Conservation (phyloP, 2,329 filamentous ascomycete species). For the Cladophialophora bantiana region DNA sequence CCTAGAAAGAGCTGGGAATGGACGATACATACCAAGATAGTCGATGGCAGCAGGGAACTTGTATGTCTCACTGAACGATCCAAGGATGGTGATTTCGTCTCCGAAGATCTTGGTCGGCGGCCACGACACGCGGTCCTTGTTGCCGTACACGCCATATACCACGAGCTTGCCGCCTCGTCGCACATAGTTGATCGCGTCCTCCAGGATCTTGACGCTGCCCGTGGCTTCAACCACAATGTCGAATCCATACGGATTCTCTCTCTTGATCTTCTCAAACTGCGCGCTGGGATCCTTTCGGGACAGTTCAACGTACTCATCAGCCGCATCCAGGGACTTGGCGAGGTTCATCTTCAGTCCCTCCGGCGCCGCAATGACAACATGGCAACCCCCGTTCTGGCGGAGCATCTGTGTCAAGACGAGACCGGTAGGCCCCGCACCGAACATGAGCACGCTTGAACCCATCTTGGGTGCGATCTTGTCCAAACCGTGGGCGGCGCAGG, state of each 20-base stretch:
- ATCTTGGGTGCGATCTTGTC: conserved; percentile 66
- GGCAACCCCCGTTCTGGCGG: conserved; percentile 70
- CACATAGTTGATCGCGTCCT: conserved; percentile 74
- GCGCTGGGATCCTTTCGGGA: conserved; percentile 59
- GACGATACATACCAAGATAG: conserved; percentile 49
- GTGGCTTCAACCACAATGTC: conserved; percentile 77
- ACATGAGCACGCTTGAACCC: conserved; percentile 69
- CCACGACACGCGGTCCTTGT: conserved; percentile 69
- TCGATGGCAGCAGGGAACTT: conserved; percentile 70
- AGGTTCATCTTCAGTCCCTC: conserved; percentile 74
- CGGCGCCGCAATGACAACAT: conserved; percentile 73
- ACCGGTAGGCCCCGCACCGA: conserved; percentile 72
- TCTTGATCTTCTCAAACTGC: conserved; percentile 69
- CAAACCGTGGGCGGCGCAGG: conserved; percentile 68
- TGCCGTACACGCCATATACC: conserved; percentile 74
- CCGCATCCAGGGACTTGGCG: conserved; percentile 59
- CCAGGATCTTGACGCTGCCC: conserved; percentile 71
- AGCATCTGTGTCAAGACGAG: conserved; percentile 70
- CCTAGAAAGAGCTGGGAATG: conserved; percentile 15
- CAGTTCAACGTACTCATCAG: conserved; percentile 57
- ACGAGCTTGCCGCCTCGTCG: conserved; percentile 74
- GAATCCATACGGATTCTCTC: conserved; percentile 73
- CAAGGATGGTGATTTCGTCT: conserved; percentile 74
- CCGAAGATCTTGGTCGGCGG: conserved; percentile 73
- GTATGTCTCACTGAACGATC: conserved; percentile 75